A percentile compares a stretch with the other conserved stretches of the same genome.
Evolutionary conservation across 305 asterid species (phyloP).

Genomic region (Fraxinus greggii): DNA sequence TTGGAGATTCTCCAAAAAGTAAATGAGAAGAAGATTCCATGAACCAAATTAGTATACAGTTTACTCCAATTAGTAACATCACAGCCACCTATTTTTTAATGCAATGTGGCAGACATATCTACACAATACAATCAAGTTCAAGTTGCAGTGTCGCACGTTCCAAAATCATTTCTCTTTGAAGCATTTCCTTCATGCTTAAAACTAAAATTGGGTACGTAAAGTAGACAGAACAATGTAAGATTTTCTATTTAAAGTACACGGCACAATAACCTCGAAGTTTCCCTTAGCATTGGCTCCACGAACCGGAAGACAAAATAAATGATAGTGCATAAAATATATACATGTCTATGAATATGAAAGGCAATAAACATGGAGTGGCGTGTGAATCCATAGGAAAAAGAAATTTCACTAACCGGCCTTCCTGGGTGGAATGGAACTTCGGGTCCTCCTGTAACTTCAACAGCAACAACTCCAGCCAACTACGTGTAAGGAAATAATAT

Average conservation of each 20-base stretch:
- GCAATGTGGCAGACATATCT: not conserved
- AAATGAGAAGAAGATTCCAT: not conserved
- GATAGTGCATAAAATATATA: not conserved
- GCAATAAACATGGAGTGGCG: not conserved
- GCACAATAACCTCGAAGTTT: not conserved
- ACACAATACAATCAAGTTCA: not conserved
- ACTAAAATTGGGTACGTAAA: not conserved
- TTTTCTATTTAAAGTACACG: not conserved
- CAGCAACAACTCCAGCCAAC: slow-evolving; percentile 97
- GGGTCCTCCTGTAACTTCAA: slow-evolving; percentile 93
- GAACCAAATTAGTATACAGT: not conserved
- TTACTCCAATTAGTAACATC: not conserved
- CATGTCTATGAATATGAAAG: not conserved
- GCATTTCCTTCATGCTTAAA: not conserved
- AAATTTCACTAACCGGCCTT: slow-evolving; percentile 55
- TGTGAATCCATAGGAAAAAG: not conserved
- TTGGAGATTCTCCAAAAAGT: not conserved
- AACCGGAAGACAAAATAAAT: not conserved
- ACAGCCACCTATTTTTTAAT: not conserved
- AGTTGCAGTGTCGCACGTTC: not conserved
- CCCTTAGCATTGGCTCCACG: not conserved
- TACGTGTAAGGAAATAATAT: slow-evolving; percentile 5
- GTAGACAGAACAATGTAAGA: not conserved
- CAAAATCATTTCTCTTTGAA: not conserved
- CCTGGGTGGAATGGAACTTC: slow-evolving; percentile 96